phyloP scores from a whole-genome alignment of 495 filamentous ascomycete genomes.

The Trichoderma parareesei region DNA sequence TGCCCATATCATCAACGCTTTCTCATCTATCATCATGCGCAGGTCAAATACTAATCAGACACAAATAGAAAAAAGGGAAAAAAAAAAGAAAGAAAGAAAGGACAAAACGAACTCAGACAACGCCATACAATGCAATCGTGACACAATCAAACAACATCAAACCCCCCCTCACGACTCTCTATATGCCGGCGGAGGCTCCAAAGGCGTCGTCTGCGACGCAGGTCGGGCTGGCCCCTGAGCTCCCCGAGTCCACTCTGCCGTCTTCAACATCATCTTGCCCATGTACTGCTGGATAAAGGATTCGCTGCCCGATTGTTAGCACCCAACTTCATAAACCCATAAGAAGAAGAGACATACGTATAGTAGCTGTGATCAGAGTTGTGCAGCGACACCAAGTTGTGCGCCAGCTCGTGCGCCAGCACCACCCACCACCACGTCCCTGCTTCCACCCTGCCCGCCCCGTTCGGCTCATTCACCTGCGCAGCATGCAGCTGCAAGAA shows the following conservation, averaged over 20 bases:
- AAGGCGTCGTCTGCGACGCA: conserved; percentile 4
- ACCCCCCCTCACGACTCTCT: conserved; percentile 8
- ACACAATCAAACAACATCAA: conserved; percentile 3
- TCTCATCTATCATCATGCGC: no score
- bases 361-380: conserved; percentile 80
- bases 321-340: conserved; percentile 10
- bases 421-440: conserved; percentile 87
- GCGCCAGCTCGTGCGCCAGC: conserved; percentile 86
- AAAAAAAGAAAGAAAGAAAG: background rate
- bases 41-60: no score
- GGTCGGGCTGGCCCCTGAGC: background rate
- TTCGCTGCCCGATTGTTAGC: conserved; percentile 24
- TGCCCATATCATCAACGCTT: no score
- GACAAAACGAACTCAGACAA: background rate
- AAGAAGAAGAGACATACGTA: conserved; percentile 42
- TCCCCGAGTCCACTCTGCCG: conserved; percentile 17
- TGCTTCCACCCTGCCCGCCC: conserved; percentile 51
- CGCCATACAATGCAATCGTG: conserved; percentile 2
- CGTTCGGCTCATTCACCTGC: conserved; percentile 18
- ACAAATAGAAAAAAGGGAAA: background rate
- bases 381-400: conserved; percentile 78
- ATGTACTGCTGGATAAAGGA: conserved; percentile 45
- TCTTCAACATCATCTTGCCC: conserved; percentile 37
- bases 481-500: conserved; percentile 69
- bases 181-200: conserved; percentile 21